Base-by-base conservation (phyloP, 2,329 filamentous ascomycete species). In the Colletotrichum falcatum region DNA sequence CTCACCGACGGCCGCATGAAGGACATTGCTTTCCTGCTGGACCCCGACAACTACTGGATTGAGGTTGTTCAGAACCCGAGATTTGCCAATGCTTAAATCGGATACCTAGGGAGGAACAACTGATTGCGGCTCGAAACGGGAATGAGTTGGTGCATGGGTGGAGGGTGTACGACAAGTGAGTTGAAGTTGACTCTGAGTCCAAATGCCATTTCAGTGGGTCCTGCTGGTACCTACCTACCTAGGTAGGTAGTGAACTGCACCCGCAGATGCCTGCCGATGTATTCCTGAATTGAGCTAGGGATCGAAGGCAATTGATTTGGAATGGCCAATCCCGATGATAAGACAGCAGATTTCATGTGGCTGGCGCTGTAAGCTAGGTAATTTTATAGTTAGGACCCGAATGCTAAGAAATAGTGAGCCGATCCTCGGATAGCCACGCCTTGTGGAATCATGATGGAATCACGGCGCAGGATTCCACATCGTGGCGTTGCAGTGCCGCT, bases 1-100 rank as follows among this genome's bases (percentile, higher is more conserved):
- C 86, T 98, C 72, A 97, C 94, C 2, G 95, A 98, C 73, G 95
- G 95, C 2, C 86, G 89, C 55, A 97, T 98, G 95, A 95, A 93
- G 87, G 94, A 96, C 74, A 91, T 98, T 64, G 96, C 96, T 0
- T 98, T 98, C 78, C 83, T 98, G 56, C 85, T 97, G 58, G 95
- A 95, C 75, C 94, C 95, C 0, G 94, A 97, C 81, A 89, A 88
- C 59, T 97, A 97, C 83, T 97, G 92, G 93, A 87, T 94, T 64
- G 90, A 92, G 81, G 78, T 91, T 76, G 85, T 97, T 61, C 94
- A 97, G 83, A 97, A 97, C 76, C 91, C 93, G 82, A 86, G 84
- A 64, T 84, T 92, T 70, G 87, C 82, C 7, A 85, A 81, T 86
- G 77, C 18, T 28, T 16, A 5, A 26, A 39, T 6, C 8, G 2